A percentile compares a stretch with the other conserved stretches of the same genome.
phyloP scores from a whole-genome alignment of 2,329 filamentous ascomycete genomes.

The Aspergillus neoniger region DNA sequence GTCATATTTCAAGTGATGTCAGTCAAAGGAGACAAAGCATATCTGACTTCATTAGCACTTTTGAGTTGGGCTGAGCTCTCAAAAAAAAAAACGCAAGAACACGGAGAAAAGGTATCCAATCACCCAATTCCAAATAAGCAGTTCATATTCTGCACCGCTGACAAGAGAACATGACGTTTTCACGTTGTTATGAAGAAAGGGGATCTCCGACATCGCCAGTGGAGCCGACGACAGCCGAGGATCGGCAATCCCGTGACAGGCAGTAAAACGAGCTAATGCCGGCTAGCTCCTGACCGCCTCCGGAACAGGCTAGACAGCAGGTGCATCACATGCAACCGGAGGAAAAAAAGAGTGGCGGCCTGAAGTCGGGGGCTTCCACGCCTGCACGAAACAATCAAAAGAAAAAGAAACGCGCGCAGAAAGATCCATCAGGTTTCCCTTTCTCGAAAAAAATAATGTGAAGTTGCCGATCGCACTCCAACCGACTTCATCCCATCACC shows the following conservation, averaged over 20 bases:
- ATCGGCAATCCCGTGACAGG: not conserved
- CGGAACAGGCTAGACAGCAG: not conserved
- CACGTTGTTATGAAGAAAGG: too few relatives aligned
- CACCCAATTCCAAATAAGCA: too few relatives aligned
- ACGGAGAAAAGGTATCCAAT: too few relatives aligned
- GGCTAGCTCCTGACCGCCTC: not conserved
- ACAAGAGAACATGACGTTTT: too few relatives aligned
- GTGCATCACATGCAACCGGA: not conserved
- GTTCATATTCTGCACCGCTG: too few relatives aligned
- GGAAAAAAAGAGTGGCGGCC: not conserved
- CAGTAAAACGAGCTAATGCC: not conserved
- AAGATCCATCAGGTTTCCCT: not conserved
- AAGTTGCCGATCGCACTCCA: not conserved
- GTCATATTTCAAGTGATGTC: too few relatives aligned
- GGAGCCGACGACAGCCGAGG: not conserved
- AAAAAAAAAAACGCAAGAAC: too few relatives aligned
- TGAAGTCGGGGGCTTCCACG: not conserved
- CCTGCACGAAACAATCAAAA: not conserved
- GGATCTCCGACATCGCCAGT: too few relatives aligned
- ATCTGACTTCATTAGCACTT: too few relatives aligned
- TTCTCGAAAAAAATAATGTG: not conserved
- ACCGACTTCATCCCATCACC: not conserved
- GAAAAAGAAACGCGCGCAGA: not conserved
- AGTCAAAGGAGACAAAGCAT: too few relatives aligned
- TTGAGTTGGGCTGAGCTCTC: too few relatives aligned